Evolutionary conservation across 2,329 filamentous ascomycete species (phyloP).

Genomic region (Hypoxylon sp.): DNA sequence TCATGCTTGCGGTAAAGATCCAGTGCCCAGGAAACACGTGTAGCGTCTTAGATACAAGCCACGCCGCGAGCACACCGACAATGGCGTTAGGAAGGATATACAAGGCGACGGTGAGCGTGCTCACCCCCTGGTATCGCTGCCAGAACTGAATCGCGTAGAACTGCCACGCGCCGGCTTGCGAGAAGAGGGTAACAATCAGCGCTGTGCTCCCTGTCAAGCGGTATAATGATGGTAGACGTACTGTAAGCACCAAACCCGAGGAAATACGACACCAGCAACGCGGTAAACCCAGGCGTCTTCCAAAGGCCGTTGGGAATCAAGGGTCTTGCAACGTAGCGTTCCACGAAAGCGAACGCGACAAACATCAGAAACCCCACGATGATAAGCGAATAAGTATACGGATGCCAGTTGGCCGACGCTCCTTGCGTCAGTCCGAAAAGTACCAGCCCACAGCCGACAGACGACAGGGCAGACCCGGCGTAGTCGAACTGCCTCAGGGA

Average conservation of each 20-base stretch:
- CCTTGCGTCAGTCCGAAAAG: constrained; percentile 49
- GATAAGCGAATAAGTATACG: constrained; percentile 48
- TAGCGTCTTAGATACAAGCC: constrained; percentile 55
- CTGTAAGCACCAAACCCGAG: constrained; percentile 48
- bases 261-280: constrained; percentile 53
- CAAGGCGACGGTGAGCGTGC: constrained; percentile 51
- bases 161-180: constrained; percentile 44
- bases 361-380: constrained; percentile 44
- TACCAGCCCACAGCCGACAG: constrained; percentile 44
- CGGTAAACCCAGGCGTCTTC: constrained; percentile 53
- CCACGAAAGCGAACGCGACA: constrained; percentile 44
- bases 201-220: background rate
- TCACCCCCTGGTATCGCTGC: constrained; percentile 48
- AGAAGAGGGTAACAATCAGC: constrained; percentile 6
- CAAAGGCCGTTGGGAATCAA: constrained; percentile 49
- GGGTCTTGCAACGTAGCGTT: constrained; percentile 44
- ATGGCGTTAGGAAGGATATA: constrained; percentile 56
- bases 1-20: constrained; percentile 55
- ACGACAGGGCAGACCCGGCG: constrained; percentile 41
- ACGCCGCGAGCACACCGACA: constrained; percentile 54
- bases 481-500: constrained; percentile 41
- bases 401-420: constrained; percentile 45
- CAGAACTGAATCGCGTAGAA: constrained; percentile 52
- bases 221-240: constrained; percentile 16
- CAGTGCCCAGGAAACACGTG: constrained; percentile 55